phyloP scores from a whole-genome alignment of 1,284 basidiomycete genomes.

The Microbotryum lychnidis-dioicae region DNA sequence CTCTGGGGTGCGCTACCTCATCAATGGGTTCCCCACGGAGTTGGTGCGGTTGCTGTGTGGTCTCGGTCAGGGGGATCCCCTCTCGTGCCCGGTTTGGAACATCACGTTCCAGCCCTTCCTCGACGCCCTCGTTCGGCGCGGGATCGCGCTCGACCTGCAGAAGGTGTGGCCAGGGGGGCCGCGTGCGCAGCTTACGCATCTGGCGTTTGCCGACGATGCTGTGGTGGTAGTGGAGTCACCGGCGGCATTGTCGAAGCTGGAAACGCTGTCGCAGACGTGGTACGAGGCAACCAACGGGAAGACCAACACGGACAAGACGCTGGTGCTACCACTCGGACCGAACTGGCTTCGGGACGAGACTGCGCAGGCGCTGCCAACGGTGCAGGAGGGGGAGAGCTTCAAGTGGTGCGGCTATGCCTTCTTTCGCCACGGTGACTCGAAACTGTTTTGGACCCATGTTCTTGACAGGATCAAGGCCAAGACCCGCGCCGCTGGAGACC shows the following conservation, averaged over 20 bases:
- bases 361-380: neutral
- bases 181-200: neutral
- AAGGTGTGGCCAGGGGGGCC: neutral
- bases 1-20: neutral
- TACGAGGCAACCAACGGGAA: neutral
- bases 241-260: neutral
- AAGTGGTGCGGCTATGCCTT: too few species aligned
- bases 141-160: neutral
- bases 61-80: slow-evolving; percentile 1
- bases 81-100: slow-evolving; percentile 3
- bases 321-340: too few species aligned
- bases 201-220: slow-evolving; percentile 9
- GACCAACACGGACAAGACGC: too few species aligned
- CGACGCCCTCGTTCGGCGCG: neutral
- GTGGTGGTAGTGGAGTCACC: neutral
- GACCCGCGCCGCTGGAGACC: too few species aligned
- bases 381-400: neutral
- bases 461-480: neutral
- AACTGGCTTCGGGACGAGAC: too few species aligned
- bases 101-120: slow-evolving; percentile 9
- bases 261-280: neutral
- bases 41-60: neutral
- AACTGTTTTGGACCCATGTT: neutral
- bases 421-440: neutral
- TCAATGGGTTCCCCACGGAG: slow-evolving; percentile 2